Conservation (phyloP, 225 moss, liverwort and hornwort genomes). For the Sphagnum tenellum region DNA sequence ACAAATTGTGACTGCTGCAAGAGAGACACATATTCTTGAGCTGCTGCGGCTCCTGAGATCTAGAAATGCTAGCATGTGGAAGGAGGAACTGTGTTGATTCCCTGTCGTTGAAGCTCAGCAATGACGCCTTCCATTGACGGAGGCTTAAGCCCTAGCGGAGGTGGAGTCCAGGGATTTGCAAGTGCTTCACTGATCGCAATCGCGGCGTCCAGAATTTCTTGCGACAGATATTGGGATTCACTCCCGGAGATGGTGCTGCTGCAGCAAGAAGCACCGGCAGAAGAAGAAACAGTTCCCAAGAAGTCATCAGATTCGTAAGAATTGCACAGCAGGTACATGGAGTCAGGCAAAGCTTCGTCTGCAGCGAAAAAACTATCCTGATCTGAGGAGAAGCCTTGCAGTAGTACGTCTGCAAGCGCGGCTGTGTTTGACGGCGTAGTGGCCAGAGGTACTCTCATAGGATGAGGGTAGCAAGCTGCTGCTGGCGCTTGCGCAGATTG, state of each 20-base stretch:
- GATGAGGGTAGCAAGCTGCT: conserved; percentile 30
- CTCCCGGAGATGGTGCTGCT: conserved; percentile 63
- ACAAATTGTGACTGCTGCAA: too few species aligned
- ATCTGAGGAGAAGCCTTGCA: conserved; percentile 25
- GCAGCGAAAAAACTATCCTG: conserved; percentile 62
- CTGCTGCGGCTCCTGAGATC: too few species aligned
- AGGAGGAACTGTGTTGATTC: conserved; percentile 86
- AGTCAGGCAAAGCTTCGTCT: conserved; percentile 61
- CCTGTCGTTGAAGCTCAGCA: conserved; percentile 87
- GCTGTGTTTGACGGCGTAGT: conserved; percentile 1
- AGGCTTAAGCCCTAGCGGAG: conserved; percentile 87
- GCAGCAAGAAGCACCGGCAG: conserved; percentile 17
- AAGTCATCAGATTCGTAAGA: conserved; percentile 64
- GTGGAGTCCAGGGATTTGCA: conserved; percentile 89
- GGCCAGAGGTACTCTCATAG: conserved; percentile 38
- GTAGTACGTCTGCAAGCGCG: conserved; percentile 8
- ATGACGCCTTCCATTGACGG: conserved; percentile 97
- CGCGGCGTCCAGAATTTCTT: conserved; percentile 91
- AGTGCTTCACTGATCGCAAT: conserved; percentile 69
- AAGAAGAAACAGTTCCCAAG: conserved; percentile 72
- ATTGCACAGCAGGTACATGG: conserved; percentile 65
- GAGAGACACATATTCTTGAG: too few species aligned
- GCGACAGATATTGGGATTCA: conserved; percentile 69
- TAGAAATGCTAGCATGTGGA: conserved; percentile 37
- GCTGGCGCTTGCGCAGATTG: background rate